phyloP scores from a whole-genome alignment of 768 basidiomycete genomes.

The Ramaria rubella region DNA sequence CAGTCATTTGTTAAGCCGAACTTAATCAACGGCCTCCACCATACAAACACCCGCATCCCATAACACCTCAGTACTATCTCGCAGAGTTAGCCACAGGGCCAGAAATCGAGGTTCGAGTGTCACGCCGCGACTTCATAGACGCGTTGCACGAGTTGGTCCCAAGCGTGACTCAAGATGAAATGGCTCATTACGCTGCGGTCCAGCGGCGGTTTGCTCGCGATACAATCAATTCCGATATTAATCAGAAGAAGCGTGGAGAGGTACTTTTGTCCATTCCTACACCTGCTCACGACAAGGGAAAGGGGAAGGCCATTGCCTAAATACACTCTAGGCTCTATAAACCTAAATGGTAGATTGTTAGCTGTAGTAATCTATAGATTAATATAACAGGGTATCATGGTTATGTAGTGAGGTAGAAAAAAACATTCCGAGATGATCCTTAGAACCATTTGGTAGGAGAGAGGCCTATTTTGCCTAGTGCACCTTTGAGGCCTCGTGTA shows the following conservation, averaged over 20 bases:
- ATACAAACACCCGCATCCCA: slow-evolving; percentile 49
- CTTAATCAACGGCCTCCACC: slow-evolving; percentile 42
- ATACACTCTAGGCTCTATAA: neutral
- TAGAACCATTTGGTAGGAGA: slow-evolving; percentile 46
- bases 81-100: slow-evolving; percentile 65
- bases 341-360: neutral
- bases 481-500: slow-evolving; percentile 41
- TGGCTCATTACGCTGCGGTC: slow-evolving; percentile 74
- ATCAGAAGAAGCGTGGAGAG: neutral
- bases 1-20: slow-evolving; percentile 16
- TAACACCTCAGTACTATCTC: slow-evolving; percentile 89
- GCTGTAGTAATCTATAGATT: neutral
- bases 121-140: slow-evolving; percentile 62
- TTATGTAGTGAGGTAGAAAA: neutral
- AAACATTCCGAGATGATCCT: neutral
- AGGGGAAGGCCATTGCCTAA: slow-evolving; percentile 8
- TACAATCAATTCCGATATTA: slow-evolving; percentile 14
- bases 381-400: slow-evolving; percentile 2
- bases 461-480: slow-evolving; percentile 33
- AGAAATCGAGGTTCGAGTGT: slow-evolving; percentile 74
- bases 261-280: neutral
- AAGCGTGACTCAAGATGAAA: slow-evolving; percentile 78
- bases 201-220: slow-evolving; percentile 58
- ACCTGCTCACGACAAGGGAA: slow-evolving; percentile 8
- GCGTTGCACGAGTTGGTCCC: slow-evolving; percentile 70